A percentile compares a stretch with the other conserved stretches of the same genome.
Conservation (phyloP, 208 protist genomes). For the Naegleria gruberi region DNA sequence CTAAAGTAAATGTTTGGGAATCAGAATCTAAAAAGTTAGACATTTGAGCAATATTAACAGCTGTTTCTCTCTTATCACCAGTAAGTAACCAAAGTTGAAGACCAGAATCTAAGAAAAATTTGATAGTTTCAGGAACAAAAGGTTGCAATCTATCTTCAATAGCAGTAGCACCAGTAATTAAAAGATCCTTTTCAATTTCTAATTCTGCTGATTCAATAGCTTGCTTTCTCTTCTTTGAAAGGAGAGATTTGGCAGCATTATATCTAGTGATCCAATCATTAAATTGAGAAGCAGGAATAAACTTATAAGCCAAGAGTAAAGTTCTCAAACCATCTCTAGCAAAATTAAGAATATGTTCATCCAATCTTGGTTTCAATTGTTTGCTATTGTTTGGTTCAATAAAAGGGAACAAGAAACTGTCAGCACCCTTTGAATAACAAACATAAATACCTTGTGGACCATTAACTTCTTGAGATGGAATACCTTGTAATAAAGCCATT, state of each 20-base stretch:
- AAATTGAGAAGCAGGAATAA: background rate
- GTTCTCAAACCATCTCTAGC: slow-evolving; percentile 64
- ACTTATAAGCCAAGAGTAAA: slow-evolving; percentile 61
- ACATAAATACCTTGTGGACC: background rate
- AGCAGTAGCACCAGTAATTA: slow-evolving; percentile 42
- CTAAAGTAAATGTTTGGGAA: background rate
- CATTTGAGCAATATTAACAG: slow-evolving; percentile 84
- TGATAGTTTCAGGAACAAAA: slow-evolving; percentile 44
- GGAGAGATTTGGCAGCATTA: background rate
- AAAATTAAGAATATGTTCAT: slow-evolving; percentile 50
- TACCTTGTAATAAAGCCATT: background rate
- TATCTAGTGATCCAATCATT: background rate
- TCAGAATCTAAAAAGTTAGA: slow-evolving; percentile 47
- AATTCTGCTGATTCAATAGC: slow-evolving; percentile 18
- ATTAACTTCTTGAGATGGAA: background rate
- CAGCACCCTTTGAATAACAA: slow-evolving; percentile 10
- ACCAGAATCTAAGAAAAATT: slow-evolving; percentile 37
- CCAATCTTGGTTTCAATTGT: background rate
- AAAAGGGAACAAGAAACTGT: background rate
- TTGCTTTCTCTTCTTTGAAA: background rate
- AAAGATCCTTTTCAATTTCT: slow-evolving; percentile 37
- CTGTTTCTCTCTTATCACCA: slow-evolving; percentile 95
- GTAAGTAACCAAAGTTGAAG: slow-evolving; percentile 86
- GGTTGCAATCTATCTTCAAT: slow-evolving; percentile 55
- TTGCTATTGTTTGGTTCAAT: background rate